phyloP scores from a whole-genome alignment of 2,329 filamentous ascomycete species.

The Aureobasidium sp. region DNA sequence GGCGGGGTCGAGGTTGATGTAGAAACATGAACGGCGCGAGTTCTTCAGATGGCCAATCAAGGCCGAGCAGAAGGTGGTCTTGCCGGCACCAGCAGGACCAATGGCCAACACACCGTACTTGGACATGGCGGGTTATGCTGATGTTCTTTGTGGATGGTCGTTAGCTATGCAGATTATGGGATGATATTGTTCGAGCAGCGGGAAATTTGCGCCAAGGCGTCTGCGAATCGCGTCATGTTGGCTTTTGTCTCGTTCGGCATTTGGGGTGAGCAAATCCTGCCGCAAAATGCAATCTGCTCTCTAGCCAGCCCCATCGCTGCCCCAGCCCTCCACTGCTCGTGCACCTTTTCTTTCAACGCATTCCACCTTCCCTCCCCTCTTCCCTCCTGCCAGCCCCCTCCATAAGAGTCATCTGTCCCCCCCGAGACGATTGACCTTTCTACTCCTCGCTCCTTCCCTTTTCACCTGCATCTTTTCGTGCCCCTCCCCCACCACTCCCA shows the following conservation, averaged over 20 bases:
- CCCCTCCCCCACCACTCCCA: background rate
- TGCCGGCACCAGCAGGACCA: constrained; percentile 92
- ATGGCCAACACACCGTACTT: constrained; percentile 94
- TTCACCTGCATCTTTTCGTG: constrained; percentile 5
- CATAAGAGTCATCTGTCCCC: constrained; percentile 3
- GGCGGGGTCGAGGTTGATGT: constrained; percentile 95
- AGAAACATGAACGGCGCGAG: constrained; percentile 88
- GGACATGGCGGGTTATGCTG: constrained; percentile 70
- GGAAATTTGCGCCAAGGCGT: constrained; percentile 10
- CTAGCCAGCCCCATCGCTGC: constrained; percentile 2
- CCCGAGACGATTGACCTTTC: constrained; percentile 5
- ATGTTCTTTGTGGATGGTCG: constrained; percentile 43
- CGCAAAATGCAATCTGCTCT: constrained; percentile 3
- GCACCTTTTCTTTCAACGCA: constrained; percentile 11
- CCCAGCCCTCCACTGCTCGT: constrained; percentile 10
- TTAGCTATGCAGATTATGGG: background rate
- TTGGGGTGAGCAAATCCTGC: constrained; percentile 2
- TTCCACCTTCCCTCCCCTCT: constrained; percentile 9
- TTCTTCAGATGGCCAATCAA: constrained; percentile 88
- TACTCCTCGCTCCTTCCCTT: constrained; percentile 11
- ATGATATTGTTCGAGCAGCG: constrained; percentile 33
- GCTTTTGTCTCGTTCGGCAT: background rate
- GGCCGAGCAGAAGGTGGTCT: constrained; percentile 90
- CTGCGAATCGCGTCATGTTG: background rate
- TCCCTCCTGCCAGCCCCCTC: background rate